These are phyloP conservation scores for Colletotrichum sp. DNA, from an alignment of 2,329 filamentous ascomycete genomes.

Conservation along the genomic window DNA sequence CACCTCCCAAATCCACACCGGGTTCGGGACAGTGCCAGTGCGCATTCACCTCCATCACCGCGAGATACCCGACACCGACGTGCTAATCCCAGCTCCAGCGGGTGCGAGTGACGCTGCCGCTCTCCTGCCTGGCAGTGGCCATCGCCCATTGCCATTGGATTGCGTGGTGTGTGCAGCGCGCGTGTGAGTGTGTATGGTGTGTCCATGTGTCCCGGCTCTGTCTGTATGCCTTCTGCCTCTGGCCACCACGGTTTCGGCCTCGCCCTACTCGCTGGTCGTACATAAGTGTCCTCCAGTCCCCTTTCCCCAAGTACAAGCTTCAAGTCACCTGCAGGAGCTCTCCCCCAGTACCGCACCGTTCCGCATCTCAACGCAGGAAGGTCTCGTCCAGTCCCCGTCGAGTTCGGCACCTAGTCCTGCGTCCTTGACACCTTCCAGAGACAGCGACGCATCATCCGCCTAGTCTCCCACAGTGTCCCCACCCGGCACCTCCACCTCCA, in stretches of 20 bases:
- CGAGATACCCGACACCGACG: background rate
- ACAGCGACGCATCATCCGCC: constrained; percentile 18
- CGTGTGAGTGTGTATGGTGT: background rate
- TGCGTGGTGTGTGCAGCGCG: background rate
- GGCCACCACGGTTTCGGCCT: constrained; percentile 9
- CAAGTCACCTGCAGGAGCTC: constrained; percentile 16
- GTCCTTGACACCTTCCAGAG: constrained; percentile 10
- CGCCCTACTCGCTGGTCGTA: background rate
- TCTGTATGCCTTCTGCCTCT: background rate
- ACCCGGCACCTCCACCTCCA: constrained; percentile 10
- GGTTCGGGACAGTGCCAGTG: background rate
- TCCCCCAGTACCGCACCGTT: background rate
- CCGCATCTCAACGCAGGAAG: background rate
- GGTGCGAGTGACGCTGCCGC: constrained; percentile 14
- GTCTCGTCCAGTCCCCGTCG: background rate
- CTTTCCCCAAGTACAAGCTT: background rate
- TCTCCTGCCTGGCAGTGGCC: constrained; percentile 7
- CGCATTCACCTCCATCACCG: background rate
- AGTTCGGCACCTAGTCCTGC: background rate
- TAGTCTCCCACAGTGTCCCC: background rate
- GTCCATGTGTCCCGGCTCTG: background rate
- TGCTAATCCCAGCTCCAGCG: background rate
- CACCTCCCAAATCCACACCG: background rate
- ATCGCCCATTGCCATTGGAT: background rate
- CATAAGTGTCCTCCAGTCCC: constrained; percentile 16